These are phyloP conservation scores for Spathaspora gorwiae DNA, from an alignment of 805 yeast genomes.

Conservation along the genomic window DNA sequence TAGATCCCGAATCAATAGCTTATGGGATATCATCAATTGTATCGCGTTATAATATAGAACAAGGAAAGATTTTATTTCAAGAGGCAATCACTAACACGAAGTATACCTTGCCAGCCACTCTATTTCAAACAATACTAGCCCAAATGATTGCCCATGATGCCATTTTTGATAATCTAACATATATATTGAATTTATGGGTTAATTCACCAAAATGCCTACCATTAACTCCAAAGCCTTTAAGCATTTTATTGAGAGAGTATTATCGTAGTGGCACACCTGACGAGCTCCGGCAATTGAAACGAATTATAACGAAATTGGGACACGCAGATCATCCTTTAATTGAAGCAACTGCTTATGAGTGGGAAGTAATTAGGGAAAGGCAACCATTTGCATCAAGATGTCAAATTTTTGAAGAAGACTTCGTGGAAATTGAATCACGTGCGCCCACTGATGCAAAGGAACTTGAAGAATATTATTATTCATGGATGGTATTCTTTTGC, in stretches of 20 bases:
- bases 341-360: constrained; percentile 17
- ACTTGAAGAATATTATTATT: constrained; percentile 22
- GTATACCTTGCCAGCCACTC: constrained; percentile 11
- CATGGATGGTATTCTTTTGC: constrained; percentile 24
- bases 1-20: constrained; percentile 22
- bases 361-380: constrained; percentile 19
- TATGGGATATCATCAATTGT: constrained; percentile 28
- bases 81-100: constrained; percentile 12
- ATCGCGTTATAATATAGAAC: constrained; percentile 29
- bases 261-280: constrained; percentile 23
- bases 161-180: constrained; percentile 25
- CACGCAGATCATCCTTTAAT: constrained; percentile 21
- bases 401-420: constrained; percentile 19
- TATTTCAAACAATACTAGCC: constrained; percentile 23
- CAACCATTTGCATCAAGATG: constrained; percentile 23
- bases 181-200: constrained; percentile 24
- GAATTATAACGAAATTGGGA: constrained; percentile 15
- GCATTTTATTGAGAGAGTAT: constrained; percentile 24
- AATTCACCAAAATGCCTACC: constrained; percentile 14
- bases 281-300: constrained; percentile 21
- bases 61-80: constrained; percentile 21
- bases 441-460: constrained; percentile 9
- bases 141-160: constrained; percentile 24
- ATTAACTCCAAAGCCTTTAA: constrained; percentile 24
- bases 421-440: constrained; percentile 15